Evolutionary conservation across 2,329 filamentous ascomycete species (phyloP), one percentile per base, ranked within the genome.

Genomic region (Venturia aucupariae): DNA sequence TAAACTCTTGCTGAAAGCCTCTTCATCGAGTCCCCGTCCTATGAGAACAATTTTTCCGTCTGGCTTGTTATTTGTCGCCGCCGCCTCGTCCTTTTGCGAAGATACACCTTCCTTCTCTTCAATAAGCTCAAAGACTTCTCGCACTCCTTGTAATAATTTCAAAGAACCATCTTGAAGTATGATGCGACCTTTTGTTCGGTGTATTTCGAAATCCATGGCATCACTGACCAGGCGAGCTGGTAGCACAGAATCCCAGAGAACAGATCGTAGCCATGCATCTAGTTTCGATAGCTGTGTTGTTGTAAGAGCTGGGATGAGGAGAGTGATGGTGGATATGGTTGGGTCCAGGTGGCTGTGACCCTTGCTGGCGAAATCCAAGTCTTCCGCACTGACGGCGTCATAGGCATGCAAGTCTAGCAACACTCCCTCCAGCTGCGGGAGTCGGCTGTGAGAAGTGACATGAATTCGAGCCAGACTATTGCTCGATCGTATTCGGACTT

Each of bases 361-460:
- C 74, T 91, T 92, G 46, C 78, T 80, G 10, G 82, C 82, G 64
- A 89, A 88, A 65, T 92, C 87, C 38, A 95, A 77, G 65, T 76
- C 75, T 19, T 74, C 74, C 19, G 84, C 84, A 39, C 86, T 84
- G 39, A 97, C 87, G 67, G 88, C 84, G 70, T 97, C 90, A 73
- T 99, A 99, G 0, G 94, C 93, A 73, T 97, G 90, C 38, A 99
- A 79, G 75, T 97, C 93, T 8, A 99, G 80, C 4, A 99, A 75
- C 64, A 96, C 84, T 1, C 92, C 93, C 71, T 96, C 91, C 7
- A 99, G 82, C 68, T 88, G 80, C 0, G 92, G 90, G 0, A 97
- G 88, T 41, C 84, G 82, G 69, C 91, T 91, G 71, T 90, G 88
- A 63, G 88, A 84, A 1, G 94, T 97, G 22, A 90, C 80, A 69